Conservation (phyloP, 2,329 filamentous ascomycete species). For the Colletotrichum sp. region DNA sequence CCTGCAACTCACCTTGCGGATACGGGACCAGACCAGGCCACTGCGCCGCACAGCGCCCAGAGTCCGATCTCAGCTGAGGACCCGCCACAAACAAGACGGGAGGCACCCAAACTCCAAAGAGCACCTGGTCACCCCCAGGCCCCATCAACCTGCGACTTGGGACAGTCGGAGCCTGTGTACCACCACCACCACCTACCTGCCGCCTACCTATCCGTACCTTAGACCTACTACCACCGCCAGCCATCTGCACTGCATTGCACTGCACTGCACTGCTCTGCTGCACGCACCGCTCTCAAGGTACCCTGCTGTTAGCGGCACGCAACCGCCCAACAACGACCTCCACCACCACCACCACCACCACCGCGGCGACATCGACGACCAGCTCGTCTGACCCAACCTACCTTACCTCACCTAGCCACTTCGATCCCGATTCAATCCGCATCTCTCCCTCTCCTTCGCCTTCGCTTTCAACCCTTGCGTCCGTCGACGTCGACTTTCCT, state of each 20-base stretch:
- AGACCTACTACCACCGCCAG: not conserved
- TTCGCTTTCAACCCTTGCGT: not conserved
- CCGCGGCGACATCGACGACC: not conserved
- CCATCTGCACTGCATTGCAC: not conserved
- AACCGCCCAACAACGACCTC: not conserved
- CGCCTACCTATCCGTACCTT: not conserved
- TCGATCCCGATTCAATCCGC: not conserved
- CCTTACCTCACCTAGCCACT: not conserved
- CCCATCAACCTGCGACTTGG: constrained; percentile 20
- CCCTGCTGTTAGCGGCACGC: not conserved
- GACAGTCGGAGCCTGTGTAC: not conserved
- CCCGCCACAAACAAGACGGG: constrained; percentile 9
- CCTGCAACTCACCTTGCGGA: not conserved
- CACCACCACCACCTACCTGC: not conserved
- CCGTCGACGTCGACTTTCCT: constrained; percentile 1
- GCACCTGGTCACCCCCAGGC: not conserved
- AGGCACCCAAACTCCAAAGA: not conserved
- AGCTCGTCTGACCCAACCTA: constrained; percentile 9
- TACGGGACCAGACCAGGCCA: not conserved
- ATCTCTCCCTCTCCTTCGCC: not conserved
- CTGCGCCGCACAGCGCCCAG: not conserved
- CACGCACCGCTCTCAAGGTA: not conserved
- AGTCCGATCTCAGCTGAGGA: constrained; percentile 1
- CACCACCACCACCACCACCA: not conserved
- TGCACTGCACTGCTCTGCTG: not conserved